A percentile compares a stretch with the other conserved stretches of the same genome.
These are phyloP conservation scores for Sphaerostilbella broomeana DNA, from an alignment of 2,329 filamentous ascomycete genomes.

Conservation along the genomic window DNA sequence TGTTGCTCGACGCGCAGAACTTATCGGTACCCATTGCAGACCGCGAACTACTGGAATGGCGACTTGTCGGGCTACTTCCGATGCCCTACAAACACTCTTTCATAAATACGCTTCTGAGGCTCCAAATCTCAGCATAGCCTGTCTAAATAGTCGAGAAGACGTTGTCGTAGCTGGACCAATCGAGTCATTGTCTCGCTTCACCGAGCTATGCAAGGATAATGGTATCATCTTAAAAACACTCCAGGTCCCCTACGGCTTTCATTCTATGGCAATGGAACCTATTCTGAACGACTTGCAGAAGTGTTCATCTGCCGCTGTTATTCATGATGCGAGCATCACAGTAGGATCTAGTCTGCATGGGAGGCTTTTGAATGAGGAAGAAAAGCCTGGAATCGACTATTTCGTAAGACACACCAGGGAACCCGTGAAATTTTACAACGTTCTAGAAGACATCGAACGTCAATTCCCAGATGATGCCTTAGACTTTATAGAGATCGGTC, in stretches of 20 bases:
- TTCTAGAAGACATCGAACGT: too few relatives aligned
- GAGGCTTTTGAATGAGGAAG: too few relatives aligned
- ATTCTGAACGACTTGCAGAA: slow-evolving; percentile 7
- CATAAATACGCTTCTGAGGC: not conserved
- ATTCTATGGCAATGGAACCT: slow-evolving; percentile 10
- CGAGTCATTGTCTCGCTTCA: slow-evolving; percentile 19
- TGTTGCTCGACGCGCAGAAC: slow-evolving; percentile 24
- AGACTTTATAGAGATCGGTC: too few relatives aligned
- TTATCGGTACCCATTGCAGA: slow-evolving; percentile 29
- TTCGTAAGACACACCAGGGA: too few relatives aligned
- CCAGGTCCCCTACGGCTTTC: slow-evolving; percentile 12
- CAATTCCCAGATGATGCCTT: too few relatives aligned
- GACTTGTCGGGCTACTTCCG: slow-evolving; percentile 13
- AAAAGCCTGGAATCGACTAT: too few relatives aligned
- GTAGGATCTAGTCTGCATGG: too few relatives aligned
- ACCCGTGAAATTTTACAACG: too few relatives aligned
- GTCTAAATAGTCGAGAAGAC: slow-evolving; percentile 26
- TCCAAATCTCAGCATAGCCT: slow-evolving; percentile 22
- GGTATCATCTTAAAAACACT: slow-evolving; percentile 8
- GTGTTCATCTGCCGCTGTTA: too few relatives aligned
- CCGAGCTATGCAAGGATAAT: slow-evolving; percentile 1
- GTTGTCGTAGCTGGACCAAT: slow-evolving; percentile 28
- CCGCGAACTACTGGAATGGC: slow-evolving; percentile 31
- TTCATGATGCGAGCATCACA: too few relatives aligned
- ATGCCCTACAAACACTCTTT: not conserved